Percentiles rank a stretch among this genome's conserved stretches.
Conservation (phyloP, 129 eudicot genomes). For the Escallonia herrerae region DNA sequence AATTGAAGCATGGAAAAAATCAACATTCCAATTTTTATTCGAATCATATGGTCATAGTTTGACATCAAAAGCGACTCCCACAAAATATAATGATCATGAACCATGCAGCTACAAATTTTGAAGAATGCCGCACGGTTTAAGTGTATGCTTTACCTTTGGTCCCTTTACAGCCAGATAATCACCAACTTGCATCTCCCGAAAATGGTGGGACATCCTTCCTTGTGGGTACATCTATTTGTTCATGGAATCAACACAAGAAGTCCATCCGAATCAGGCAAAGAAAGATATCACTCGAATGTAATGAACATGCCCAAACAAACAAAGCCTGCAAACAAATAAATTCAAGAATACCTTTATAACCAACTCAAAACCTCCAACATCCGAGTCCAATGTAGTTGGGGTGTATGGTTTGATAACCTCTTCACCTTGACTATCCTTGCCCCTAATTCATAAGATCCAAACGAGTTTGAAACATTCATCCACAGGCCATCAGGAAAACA, state of each 20-base stretch:
- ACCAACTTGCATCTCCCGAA: slow-evolving; percentile 85
- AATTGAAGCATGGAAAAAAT: no score
- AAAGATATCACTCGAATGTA: background rate
- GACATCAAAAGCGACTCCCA: background rate
- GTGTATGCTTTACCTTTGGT: slow-evolving; percentile 57
- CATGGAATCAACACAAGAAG: background rate
- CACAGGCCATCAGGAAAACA: slow-evolving; percentile 3
- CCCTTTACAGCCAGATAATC: slow-evolving; percentile 86
- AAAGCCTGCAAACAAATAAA: background rate
- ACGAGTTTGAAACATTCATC: background rate
- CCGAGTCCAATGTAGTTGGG: slow-evolving; percentile 88
- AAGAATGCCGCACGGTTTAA: background rate
- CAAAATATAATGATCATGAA: background rate
- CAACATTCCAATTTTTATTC: no score
- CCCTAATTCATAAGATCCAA: slow-evolving; percentile 36
- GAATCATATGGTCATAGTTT: no score
- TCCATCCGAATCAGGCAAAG: background rate
- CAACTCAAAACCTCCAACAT: slow-evolving; percentile 88
- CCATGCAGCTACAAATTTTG: slow-evolving; percentile 1
- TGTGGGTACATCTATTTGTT: slow-evolving; percentile 83
- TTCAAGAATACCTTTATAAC: slow-evolving; percentile 66
- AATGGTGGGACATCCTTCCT: slow-evolving; percentile 99
- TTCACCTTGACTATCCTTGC: slow-evolving; percentile 92
- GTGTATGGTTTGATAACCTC: slow-evolving; percentile 93
- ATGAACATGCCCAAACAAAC: background rate